These are phyloP conservation scores for Lathyrus tuberosus DNA, from an alignment of 306 rosid genomes.

Conservation along the genomic window DNA sequence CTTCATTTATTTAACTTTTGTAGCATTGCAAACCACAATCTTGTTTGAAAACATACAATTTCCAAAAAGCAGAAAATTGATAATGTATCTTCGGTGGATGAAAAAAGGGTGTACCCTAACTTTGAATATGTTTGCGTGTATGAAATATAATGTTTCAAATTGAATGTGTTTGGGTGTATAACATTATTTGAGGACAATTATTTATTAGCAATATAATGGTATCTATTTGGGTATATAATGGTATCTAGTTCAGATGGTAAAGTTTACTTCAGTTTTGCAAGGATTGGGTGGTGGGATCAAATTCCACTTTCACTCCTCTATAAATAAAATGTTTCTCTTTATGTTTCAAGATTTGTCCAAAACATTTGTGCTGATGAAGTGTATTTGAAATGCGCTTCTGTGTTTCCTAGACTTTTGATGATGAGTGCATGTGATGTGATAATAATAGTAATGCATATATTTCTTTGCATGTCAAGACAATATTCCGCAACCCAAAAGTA, in stretches of 20 bases:
- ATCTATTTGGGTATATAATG: background rate
- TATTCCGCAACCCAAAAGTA: conserved; percentile 87
- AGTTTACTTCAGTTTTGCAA: background rate
- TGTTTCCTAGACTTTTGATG: conserved; percentile 29
- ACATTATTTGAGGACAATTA: background rate
- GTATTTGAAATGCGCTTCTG: conserved; percentile 30
- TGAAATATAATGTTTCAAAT: conserved; percentile 1
- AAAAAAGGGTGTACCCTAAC: conserved; percentile 1
- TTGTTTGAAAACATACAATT: background rate
- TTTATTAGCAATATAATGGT: background rate
- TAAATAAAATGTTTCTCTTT: background rate
- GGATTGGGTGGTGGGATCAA: background rate
- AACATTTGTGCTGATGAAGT: conserved; percentile 30
- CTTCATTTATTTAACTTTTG: background rate
- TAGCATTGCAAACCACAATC: conserved; percentile 10
- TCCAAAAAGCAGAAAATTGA: conserved; percentile 4
- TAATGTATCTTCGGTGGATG: background rate
- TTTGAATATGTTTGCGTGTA: background rate
- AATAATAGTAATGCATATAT: conserved; percentile 33
- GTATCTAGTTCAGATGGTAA: conserved; percentile 2
- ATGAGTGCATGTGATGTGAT: conserved; percentile 33
- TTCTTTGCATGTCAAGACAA: conserved; percentile 71
- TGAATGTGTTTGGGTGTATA: background rate
- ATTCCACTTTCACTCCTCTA: background rate
- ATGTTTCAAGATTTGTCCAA: conserved; percentile 25